Conservation (phyloP, 2,329 filamentous ascomycete genomes). For the Ciborinia camelliae region DNA sequence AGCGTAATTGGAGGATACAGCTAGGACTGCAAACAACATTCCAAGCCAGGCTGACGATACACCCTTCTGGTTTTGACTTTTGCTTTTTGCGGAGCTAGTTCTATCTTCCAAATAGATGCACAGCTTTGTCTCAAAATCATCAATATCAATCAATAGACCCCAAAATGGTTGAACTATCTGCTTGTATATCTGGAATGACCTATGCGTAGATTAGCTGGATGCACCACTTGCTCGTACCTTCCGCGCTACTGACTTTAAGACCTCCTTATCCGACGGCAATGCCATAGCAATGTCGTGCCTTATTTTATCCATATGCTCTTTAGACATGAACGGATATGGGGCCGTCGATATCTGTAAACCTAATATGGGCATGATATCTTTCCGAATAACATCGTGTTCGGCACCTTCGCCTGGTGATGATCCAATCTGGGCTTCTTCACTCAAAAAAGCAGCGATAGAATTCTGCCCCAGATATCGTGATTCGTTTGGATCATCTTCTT, state of each 20-base stretch:
- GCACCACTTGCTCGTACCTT: neutral
- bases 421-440: constrained; percentile 52
- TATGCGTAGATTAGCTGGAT: constrained; percentile 34
- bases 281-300: constrained; percentile 59
- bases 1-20: constrained; percentile 64
- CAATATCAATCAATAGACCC: constrained; percentile 64
- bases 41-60: constrained; percentile 64
- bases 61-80: constrained; percentile 31
- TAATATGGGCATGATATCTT: constrained; percentile 63
- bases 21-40: constrained; percentile 62
- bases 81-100: constrained; percentile 43
- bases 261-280: constrained; percentile 61
- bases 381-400: constrained; percentile 48
- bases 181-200: constrained; percentile 63
- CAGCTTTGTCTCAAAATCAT: constrained; percentile 60
- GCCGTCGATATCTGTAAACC: constrained; percentile 60
- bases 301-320: constrained; percentile 56
- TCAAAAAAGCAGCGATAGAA: constrained; percentile 62
- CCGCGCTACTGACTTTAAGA: constrained; percentile 55
- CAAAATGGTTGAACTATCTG: constrained; percentile 66
- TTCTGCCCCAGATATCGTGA: constrained; percentile 64
- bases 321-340: constrained; percentile 65
- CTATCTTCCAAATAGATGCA: constrained; percentile 65
- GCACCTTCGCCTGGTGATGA: constrained; percentile 53
- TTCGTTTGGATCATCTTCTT: constrained; percentile 53